Evolutionary conservation across 1,284 basidiomycete genomes (phyloP).

Genomic region (Papiliotrema nemorosa): DNA sequence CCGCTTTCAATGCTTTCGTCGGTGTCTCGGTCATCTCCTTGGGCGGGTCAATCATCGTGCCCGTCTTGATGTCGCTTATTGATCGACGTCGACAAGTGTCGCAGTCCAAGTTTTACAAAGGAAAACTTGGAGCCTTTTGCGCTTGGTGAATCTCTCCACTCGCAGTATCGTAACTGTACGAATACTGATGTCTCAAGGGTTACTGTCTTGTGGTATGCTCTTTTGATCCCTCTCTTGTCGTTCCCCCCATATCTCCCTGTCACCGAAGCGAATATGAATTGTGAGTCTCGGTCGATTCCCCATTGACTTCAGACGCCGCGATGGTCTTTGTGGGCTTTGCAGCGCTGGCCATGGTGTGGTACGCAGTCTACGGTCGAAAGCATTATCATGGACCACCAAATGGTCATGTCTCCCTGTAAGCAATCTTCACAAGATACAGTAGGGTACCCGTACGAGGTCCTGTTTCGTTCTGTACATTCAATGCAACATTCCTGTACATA

Average conservation of each 20-base stretch:
- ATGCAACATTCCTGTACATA: no score
- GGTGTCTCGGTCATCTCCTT: slow-evolving; percentile 37
- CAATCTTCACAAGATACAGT: neutral
- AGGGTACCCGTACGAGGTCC: neutral
- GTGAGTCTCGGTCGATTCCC: slow-evolving; percentile 6
- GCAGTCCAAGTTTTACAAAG: slow-evolving; percentile 33
- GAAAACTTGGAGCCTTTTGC: slow-evolving; percentile 40
- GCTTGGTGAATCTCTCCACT: slow-evolving; percentile 23
- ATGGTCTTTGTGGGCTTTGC: neutral
- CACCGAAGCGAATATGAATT: slow-evolving; percentile 21
- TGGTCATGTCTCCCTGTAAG: neutral
- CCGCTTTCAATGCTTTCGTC: slow-evolving; percentile 40
- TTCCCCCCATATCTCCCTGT: slow-evolving; percentile 27
- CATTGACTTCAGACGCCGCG: neutral
- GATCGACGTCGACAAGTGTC: slow-evolving; percentile 35
- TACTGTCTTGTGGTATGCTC: slow-evolving; percentile 21
- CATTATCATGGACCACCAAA: neutral
- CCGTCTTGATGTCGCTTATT: slow-evolving; percentile 45
- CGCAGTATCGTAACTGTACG: no score
- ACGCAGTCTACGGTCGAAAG: neutral
- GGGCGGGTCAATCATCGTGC: slow-evolving; percentile 41
- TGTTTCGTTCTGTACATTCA: neutral
- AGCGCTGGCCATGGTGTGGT: neutral
- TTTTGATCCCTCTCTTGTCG: slow-evolving; percentile 24
- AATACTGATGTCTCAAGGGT: neutral